Conservation (phyloP, 768 basidiomycete species). For the Tricholomella constricta region DNA sequence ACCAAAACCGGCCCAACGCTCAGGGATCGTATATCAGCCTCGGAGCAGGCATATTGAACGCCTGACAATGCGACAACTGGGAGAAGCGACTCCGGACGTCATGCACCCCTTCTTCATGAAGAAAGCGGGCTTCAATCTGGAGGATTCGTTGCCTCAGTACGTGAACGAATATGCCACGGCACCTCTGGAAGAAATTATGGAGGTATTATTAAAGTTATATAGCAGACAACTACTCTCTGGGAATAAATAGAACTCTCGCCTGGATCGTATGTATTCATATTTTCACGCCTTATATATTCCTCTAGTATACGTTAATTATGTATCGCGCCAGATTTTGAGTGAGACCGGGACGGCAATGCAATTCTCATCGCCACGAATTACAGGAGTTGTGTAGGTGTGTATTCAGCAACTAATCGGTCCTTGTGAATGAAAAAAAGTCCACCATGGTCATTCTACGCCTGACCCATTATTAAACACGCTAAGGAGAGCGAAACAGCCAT, state of each 20-base stretch:
- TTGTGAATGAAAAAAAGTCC: background rate
- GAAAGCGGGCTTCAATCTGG: slow-evolving; percentile 79
- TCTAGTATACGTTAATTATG: too few relatives aligned
- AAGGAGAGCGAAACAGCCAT: slow-evolving; percentile 91
- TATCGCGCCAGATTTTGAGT: background rate
- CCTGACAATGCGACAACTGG: slow-evolving; percentile 82
- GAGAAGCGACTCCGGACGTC: slow-evolving; percentile 86
- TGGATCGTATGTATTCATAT: background rate
- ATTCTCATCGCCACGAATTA: background rate
- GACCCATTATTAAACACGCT: slow-evolving; percentile 77
- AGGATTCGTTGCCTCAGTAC: slow-evolving; percentile 84
- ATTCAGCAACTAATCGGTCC: background rate
- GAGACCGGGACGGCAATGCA: background rate
- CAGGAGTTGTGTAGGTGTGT: background rate
- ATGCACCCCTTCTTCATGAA: slow-evolving; percentile 90
- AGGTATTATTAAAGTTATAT: slow-evolving; percentile 73
- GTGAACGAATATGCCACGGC: slow-evolving; percentile 85
- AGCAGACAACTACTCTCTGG: slow-evolving; percentile 64
- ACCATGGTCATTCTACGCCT: slow-evolving; percentile 23
- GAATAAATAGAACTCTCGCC: slow-evolving; percentile 19
- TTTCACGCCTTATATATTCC: background rate
- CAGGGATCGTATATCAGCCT: slow-evolving; percentile 52
- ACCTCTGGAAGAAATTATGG: slow-evolving; percentile 84
- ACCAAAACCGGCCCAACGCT: slow-evolving; percentile 19
- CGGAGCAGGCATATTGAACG: slow-evolving; percentile 71